Evolutionary conservation across 495 filamentous ascomycete species (phyloP), one percentile per base, ranked within the genome.

Genomic region (Pyrenopolyporus hunteri): DNA sequence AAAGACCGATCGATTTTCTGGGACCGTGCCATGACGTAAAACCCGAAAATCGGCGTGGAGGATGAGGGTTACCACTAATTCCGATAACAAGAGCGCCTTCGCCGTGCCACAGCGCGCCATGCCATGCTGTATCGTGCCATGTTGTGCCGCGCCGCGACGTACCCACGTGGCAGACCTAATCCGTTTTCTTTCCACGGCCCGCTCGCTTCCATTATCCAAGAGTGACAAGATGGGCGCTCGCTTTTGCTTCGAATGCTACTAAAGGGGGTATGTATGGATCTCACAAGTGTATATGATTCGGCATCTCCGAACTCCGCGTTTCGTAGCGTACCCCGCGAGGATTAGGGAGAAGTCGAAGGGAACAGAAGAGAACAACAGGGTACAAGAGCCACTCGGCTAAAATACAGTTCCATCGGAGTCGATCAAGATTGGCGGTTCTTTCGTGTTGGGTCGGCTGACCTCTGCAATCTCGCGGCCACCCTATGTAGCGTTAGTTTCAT

Each of bases 321-420:
- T n/a, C n/a, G n/a, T n/a, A n/a, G n/a, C n/a, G n/a, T n/a, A n/a
- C n/a, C n/a, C n/a, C n/a, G n/a, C n/a, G n/a, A n/a, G n/a, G n/a
- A n/a, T n/a, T n/a, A n/a, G 43, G n/a, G 32, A 49, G 44, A 49
- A 22, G 7, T 44, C 23, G 32, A 50, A 25, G 39, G 33, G 42
- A 59, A 63, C 26, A 51, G 20, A 54, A 45, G 48, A 54, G 36
- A 48, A 45, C 26, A 37, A 57, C 35, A 44, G 16, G 22, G 25
- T 6, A 32, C 6, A 11, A 6, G 10, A 50, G 20, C 2, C 20
- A 23, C 20, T 2, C 17, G 26, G 14, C 49, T 86, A 97, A 71
- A 98, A 97, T 48, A 98, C 92, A 6, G 94, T 98, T 39, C 94
- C 94, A 71, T 98, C 94, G 57, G 90, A 95, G 50, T 96, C 82